Evolutionary conservation across 208 protist species (phyloP).

Genomic region (Leishmania mexicana): DNA sequence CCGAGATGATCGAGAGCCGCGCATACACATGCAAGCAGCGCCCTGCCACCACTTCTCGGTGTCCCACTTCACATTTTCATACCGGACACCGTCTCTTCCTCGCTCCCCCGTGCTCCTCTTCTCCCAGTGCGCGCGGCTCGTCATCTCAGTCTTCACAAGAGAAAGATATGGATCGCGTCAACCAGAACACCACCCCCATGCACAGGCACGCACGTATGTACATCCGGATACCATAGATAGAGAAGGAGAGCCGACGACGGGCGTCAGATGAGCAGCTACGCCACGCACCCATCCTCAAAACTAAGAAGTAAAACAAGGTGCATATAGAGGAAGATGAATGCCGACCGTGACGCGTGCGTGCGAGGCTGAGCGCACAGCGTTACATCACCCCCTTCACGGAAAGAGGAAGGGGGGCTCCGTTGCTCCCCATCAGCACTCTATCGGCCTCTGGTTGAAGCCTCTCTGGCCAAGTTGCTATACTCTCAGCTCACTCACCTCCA

Average conservation of each 20-base stretch:
- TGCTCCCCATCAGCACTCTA: not conserved
- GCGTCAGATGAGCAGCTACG: not conserved
- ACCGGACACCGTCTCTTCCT: not conserved
- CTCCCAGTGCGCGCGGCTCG: not conserved
- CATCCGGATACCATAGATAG: not conserved
- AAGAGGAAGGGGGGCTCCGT: not conserved
- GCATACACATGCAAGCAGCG: conserved; percentile 29
- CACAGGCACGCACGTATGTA: not conserved
- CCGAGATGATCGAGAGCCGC: not conserved
- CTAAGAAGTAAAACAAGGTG: not conserved
- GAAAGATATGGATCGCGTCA: not conserved
- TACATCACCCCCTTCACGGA: not conserved
- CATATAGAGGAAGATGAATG: not conserved
- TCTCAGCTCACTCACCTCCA: not conserved
- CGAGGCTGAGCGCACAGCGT: not conserved
- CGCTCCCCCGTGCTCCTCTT: not conserved
- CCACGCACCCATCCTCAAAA: not conserved
- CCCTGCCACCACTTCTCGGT: not conserved
- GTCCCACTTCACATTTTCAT: not conserved
- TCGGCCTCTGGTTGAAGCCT: not conserved
- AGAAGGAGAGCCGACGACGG: not conserved
- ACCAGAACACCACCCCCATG: not conserved
- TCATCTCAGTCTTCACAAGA: not conserved
- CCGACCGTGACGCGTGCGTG: not conserved
- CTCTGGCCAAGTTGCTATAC: not conserved